Percentiles rank a stretch among this genome's conserved stretches.
Conservation (phyloP, 345 rosid species). For the Lumnitzera littorea region DNA sequence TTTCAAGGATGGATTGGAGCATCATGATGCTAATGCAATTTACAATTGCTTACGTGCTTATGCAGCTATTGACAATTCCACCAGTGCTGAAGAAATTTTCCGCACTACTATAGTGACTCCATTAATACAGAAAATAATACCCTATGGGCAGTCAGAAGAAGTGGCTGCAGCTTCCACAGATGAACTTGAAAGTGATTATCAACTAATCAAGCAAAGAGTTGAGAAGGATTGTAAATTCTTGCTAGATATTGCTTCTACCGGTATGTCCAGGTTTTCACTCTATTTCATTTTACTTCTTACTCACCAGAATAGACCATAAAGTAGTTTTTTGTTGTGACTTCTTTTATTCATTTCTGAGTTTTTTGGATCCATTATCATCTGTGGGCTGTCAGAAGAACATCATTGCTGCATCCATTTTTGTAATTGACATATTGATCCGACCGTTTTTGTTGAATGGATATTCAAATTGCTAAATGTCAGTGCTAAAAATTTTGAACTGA, state of each 20-base stretch:
- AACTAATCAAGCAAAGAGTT: conserved; percentile 54
- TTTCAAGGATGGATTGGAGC: conserved; percentile 85
- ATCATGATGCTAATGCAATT: conserved; percentile 75
- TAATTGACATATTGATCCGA: too few relatives aligned
- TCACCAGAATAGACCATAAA: too few relatives aligned
- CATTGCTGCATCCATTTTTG: too few relatives aligned
- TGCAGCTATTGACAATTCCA: conserved; percentile 83
- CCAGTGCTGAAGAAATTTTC: conserved; percentile 79
- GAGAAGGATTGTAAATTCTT: conserved; percentile 75
- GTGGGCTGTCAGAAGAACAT: too few relatives aligned
- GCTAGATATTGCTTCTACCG: conserved; percentile 76
- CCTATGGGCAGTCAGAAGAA: conserved; percentile 38
- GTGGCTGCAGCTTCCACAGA: conserved; percentile 48
- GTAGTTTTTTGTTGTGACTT: too few relatives aligned
- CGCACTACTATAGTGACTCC: conserved; percentile 76
- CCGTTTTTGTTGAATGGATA: too few relatives aligned
- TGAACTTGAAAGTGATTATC: conserved; percentile 77
- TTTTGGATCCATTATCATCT: too few relatives aligned
- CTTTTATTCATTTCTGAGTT: too few relatives aligned
- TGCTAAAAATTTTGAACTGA: too few relatives aligned
- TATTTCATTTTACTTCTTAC: neutral
- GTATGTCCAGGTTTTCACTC: conserved; percentile 25
- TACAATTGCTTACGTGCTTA: conserved; percentile 96
- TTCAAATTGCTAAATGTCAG: too few relatives aligned
- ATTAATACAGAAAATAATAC: conserved; percentile 51